Evolutionary conservation across 2,329 filamentous ascomycete genomes (phyloP).

Genomic region (Tolypocladium cylindrosporum): DNA sequence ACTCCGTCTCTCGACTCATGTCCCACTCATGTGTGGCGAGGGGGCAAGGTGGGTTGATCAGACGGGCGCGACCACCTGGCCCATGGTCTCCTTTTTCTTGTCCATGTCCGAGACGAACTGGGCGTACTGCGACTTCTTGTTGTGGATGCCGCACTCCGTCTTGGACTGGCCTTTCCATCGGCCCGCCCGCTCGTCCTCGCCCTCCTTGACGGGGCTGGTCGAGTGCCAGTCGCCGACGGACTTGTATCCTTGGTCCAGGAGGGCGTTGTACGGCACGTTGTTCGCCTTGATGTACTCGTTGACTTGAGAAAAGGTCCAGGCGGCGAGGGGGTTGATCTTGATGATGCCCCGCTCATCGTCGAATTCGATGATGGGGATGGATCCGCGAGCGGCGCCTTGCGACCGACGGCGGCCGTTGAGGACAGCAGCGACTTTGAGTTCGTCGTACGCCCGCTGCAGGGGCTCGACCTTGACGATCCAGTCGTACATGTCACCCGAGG

Average conservation of each 20-base stretch:
- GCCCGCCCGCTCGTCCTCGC: constrained; percentile 91
- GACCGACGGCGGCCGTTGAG: constrained; percentile 85
- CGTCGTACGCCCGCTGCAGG: constrained; percentile 78
- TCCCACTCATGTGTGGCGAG: not conserved
- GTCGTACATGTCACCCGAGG: constrained; percentile 83
- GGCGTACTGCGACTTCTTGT: constrained; percentile 88
- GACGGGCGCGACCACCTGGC: constrained; percentile 18
- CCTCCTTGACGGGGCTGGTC: constrained; percentile 77
- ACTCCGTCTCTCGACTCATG: not conserved
- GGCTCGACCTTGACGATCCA: constrained; percentile 97
- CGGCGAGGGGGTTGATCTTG: constrained; percentile 95
- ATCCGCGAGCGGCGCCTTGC: constrained; percentile 85
- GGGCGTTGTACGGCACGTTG: constrained; percentile 84
- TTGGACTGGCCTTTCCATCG: constrained; percentile 95
- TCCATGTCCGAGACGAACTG: constrained; percentile 71
- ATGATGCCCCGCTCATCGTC: constrained; percentile 80
- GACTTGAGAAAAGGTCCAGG: constrained; percentile 88
- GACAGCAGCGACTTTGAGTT: constrained; percentile 80
- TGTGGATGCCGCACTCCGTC: constrained; percentile 98
- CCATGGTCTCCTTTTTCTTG: constrained; percentile 44
- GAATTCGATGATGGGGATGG: constrained; percentile 83
- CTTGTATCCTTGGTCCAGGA: constrained; percentile 94
- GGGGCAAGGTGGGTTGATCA: constrained; percentile 4
- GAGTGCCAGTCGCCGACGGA: constrained; percentile 98
- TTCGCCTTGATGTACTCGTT: constrained; percentile 78